Percentiles rank a stretch among this genome's conserved stretches.
These are phyloP conservation scores for Chlorella sp. DNA, from an alignment of 139 green algal species.

Conservation along the genomic window DNA sequence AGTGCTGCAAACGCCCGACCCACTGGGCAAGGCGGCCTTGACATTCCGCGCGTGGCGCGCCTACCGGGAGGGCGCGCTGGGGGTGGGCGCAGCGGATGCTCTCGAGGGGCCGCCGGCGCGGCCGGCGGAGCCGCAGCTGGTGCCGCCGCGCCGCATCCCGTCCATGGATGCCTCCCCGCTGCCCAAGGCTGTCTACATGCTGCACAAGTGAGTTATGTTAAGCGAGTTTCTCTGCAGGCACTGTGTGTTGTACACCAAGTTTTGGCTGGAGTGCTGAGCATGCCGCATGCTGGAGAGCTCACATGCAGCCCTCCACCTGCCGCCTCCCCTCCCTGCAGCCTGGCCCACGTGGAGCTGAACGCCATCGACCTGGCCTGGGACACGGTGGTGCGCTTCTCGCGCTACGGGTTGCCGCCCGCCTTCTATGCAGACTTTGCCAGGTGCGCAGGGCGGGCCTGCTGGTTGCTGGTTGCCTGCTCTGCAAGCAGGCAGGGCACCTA, in stretches of 20 bases:
- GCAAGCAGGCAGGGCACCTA: background rate
- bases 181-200: conserved; percentile 66
- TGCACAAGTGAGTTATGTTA: conserved; percentile 77
- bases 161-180: conserved; percentile 41
- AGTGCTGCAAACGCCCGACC: conserved; percentile 68
- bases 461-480: background rate
- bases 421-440: conserved; percentile 89
- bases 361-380: conserved; percentile 92
- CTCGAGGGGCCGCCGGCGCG: background rate
- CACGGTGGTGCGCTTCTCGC: conserved; percentile 77
- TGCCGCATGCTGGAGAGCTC: too few relatives aligned
- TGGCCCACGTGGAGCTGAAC: conserved; percentile 89
- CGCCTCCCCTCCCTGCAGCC: conserved; percentile 43
- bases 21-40: conserved; percentile 65
- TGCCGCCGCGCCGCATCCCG: conserved; percentile 35
- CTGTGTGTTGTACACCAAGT: background rate
- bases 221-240: background rate
- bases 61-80: conserved; percentile 51
- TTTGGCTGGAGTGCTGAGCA: too few relatives aligned
- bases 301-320: background rate
- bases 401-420: conserved; percentile 40
- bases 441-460: background rate
- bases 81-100: conserved; percentile 42
- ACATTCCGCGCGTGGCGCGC: conserved; percentile 66
- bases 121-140: conserved; percentile 11